phyloP scores from a whole-genome alignment of 768 basidiomycete genomes.

The Kwoniella sp. region DNA sequence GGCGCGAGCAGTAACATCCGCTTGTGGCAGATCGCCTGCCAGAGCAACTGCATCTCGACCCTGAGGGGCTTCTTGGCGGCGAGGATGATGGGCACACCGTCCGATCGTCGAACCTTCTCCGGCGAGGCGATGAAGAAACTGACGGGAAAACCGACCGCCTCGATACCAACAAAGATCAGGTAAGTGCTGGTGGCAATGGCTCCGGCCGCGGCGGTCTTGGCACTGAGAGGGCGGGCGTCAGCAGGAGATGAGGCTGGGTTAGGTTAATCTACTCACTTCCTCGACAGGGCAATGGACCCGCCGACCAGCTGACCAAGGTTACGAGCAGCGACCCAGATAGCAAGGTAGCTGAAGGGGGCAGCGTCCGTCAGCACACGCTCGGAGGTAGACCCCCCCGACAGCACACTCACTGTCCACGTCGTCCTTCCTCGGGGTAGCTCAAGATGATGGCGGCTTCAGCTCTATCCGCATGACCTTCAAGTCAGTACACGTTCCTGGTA shows the following conservation, averaged over 20 bases:
- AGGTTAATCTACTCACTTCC: slow-evolving; percentile 5
- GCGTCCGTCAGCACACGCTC: neutral
- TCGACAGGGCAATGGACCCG: slow-evolving; percentile 11
- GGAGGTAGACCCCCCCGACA: neutral
- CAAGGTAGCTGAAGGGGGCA: slow-evolving; percentile 8
- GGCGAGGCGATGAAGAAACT: slow-evolving; percentile 12
- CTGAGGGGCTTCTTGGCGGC: slow-evolving; percentile 10
- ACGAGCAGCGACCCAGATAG: slow-evolving; percentile 17
- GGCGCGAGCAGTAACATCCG: slow-evolving; percentile 18
- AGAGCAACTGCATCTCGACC: slow-evolving; percentile 8
- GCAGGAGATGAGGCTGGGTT: neutral
- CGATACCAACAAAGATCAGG: slow-evolving; percentile 22
- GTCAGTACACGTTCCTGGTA: too few species aligned
- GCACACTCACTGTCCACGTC: slow-evolving; percentile 18
- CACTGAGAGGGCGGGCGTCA: neutral
- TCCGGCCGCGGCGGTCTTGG: slow-evolving; percentile 7
- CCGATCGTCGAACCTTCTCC: slow-evolving; percentile 20
- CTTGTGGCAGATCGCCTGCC: neutral
- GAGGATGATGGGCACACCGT: slow-evolving; percentile 19
- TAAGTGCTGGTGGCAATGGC: slow-evolving; percentile 19
- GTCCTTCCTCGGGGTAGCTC: slow-evolving; percentile 19
- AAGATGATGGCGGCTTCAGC: slow-evolving; percentile 23
- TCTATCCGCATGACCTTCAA: too few species aligned
- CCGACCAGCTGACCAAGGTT: slow-evolving; percentile 14
- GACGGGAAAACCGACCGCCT: slow-evolving; percentile 19